Conservation (phyloP, 108 stramenopile genomes). For the Fragilariopsis cylindrus region DNA sequence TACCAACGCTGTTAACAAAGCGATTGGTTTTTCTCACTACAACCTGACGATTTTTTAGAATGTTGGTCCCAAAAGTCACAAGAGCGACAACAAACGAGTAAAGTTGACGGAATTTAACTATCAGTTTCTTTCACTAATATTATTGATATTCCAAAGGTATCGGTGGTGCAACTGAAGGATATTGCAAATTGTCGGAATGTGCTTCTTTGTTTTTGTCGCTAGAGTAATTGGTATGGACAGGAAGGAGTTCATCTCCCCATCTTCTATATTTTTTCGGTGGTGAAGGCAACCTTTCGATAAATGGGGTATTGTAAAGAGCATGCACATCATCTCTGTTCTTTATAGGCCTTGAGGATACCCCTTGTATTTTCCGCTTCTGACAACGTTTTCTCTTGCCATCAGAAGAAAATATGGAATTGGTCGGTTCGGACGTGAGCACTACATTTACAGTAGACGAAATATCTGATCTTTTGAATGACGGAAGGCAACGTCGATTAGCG, state of each 20-base stretch:
- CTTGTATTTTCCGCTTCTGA: not conserved
- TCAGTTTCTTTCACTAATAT: no score
- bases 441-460: not conserved
- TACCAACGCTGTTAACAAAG: no score
- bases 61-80: no score
- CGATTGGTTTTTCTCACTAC: no score
- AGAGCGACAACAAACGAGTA: no score
- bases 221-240: not conserved
- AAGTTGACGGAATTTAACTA: no score
- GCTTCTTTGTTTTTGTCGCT: not conserved
- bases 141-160: not conserved
- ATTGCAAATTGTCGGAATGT: not conserved
- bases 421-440: not conserved
- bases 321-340: not conserved
- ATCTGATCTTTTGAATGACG: not conserved
- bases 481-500: not conserved
- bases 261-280: slow-evolving; percentile 18
- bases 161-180: slow-evolving; percentile 11
- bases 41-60: no score
- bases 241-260: slow-evolving; percentile 25
- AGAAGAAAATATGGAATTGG: not conserved
- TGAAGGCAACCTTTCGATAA: not conserved
- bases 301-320: not conserved
- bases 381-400: not conserved
- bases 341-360: not conserved